A percentile compares a stretch with the other conserved stretches of the same genome.
Evolutionary conservation across 2,329 filamentous ascomycete genomes (phyloP).

Genomic region (Thielaviopsis musarum): DNA sequence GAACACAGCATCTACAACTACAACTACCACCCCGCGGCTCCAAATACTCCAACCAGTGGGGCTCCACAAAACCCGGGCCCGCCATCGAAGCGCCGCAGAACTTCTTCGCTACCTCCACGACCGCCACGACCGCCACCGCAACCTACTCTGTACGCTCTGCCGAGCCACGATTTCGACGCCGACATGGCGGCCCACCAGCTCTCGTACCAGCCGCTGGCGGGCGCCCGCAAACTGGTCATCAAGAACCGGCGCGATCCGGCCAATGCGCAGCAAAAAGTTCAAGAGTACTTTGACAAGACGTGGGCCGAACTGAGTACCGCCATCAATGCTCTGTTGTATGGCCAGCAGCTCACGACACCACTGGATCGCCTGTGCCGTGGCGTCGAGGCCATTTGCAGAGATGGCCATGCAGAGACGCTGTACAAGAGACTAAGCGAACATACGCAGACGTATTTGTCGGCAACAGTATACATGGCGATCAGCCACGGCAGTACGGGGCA

Average conservation of each 20-base stretch:
- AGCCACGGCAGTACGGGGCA: conserved; percentile 28
- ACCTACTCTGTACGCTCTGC: too few species aligned
- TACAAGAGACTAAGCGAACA: conserved; percentile 47
- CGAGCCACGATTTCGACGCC: not conserved
- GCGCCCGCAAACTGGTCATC: conserved; percentile 75
- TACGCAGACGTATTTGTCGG: conserved; percentile 51
- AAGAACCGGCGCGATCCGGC: conserved; percentile 62
- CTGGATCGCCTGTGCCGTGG: conserved; percentile 79
- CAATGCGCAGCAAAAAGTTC: conserved; percentile 37
- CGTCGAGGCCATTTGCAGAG: conserved; percentile 80
- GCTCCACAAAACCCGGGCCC: not conserved
- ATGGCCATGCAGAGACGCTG: conserved; percentile 52
- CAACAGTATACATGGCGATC: conserved; percentile 38
- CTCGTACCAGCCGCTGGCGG: conserved; percentile 45
- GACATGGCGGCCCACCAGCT: not conserved
- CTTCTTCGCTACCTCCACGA: not conserved
- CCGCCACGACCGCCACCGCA: not conserved
- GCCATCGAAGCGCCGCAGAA: not conserved
- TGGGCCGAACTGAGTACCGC: conserved; percentile 60
- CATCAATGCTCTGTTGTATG: conserved; percentile 54
- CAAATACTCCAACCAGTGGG: too few species aligned
- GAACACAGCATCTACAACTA: too few species aligned
- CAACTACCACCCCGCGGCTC: not conserved
- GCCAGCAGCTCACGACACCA: conserved; percentile 47
- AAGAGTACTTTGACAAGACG: conserved; percentile 61